Base-by-base conservation (phyloP, 805 yeast species). In the Ogataea pilisensis region DNA sequence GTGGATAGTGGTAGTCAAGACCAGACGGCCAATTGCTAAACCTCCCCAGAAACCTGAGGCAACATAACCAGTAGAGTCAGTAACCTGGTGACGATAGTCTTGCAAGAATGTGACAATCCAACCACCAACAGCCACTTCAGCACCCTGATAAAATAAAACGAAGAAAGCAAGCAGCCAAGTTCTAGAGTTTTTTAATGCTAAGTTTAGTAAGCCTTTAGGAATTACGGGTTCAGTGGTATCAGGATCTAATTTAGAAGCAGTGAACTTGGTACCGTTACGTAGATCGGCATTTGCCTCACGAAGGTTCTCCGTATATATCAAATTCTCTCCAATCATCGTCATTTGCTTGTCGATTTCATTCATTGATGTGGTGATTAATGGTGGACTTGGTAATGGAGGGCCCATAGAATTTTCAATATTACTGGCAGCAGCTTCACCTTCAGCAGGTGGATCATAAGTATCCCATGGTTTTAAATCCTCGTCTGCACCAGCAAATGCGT, bases 11-110 rank as follows among this genome's bases (percentile, higher is more conserved):
- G 68, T 59, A 0, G 78, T 74, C 8, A 83, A 60, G 4, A 66
- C 46, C 33, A 83, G 59, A 44, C 91, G 64, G 0, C 91, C 91
- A 13, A 72, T 45, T 0, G 89, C 79, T 17, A 83, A 57, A 0
- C 91, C 91, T 19, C 73, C 72, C 89, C 89, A 83, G 54, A 73
- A 82, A 13, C 85, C 82, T 5, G 87, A 73, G 0, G 83, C 78
- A 12, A 81, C 77, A 51, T 76, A 80, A 8, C 88, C 83, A 54
- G 78, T 74, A 17, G 64, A 56, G 1, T 64, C 50, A 25, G 64
- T 64, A 36, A 66, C 63, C 14, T 78, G 78, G 13, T 69, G 60
- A 42, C 84, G 72, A 38, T 78, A 73, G 20, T 70, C 73, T 31
- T 78, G 65, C 41, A 84, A 60, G 51, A 73, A 84, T 3, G 87